Evolutionary conservation across 1,284 basidiomycete genomes (phyloP), one percentile per base, ranked within the genome.

Genomic region (Takashimella tepidaria): DNA sequence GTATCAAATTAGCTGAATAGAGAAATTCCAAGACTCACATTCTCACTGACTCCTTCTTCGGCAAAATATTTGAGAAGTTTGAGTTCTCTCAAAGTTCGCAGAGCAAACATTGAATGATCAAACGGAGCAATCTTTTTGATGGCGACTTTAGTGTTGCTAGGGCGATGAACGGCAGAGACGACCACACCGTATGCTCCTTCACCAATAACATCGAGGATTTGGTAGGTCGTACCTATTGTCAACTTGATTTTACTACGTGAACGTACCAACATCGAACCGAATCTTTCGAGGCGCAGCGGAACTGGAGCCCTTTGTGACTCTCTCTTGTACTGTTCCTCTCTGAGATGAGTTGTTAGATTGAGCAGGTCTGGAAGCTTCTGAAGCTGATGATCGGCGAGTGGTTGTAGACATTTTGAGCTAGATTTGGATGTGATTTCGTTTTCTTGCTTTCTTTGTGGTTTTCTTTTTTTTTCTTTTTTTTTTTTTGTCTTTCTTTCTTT

Each of bases 51-150:
- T 49, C 88, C 87, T 1, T 89, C 85, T 77, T 90, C 87, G 58
- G 87, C 89, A 68, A 96, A 82, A 78, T 92, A 92, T 70, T 92
- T 92, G 69, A 91, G 83, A 26, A 93, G 79, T 72, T 93, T 93
- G 61, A 92, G 80, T 73, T 92, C 90, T 57, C 90, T 80, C 47
- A 92, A 80, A 0, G 90, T 92, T 45, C 90, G 80, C 52, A 92
- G 77, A 63, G 88, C 89, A 74, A 91, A 92, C 88, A 92, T 90
- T 19, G 88, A 88, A 69, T 92, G 90, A 72, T 92, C 90, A 62
- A 93, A 92, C 0, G 90, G 90, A 5, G 87, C 84, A 77, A 93
- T 90, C 82, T 90, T 90, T 81, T 92, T 90, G 78, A 89, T 89
- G 49, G 88, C 88, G 52, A 91, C 87, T 70, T 88, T 88, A 50